Conservation (phyloP, 331 rosid species). For the Rhamnella rubrinervis region DNA sequence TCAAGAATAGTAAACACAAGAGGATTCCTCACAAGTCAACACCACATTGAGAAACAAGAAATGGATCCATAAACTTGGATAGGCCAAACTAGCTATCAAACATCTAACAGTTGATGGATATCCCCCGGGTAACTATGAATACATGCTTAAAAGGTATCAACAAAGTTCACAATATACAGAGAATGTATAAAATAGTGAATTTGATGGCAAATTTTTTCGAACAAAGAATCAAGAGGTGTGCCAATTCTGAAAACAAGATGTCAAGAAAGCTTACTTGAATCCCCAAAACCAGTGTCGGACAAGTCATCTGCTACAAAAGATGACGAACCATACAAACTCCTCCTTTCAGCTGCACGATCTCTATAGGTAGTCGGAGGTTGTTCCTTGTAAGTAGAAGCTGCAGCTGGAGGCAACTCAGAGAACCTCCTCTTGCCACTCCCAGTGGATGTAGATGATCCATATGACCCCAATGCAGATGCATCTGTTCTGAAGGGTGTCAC, state of each 20-base stretch:
- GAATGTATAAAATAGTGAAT: not conserved
- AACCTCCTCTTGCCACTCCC: conserved; percentile 87
- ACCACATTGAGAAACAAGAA: conserved; percentile 38
- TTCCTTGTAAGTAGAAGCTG: conserved; percentile 63
- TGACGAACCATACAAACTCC: conserved; percentile 89
- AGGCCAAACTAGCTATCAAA: conserved; percentile 14
- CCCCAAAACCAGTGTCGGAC: conserved; percentile 58
- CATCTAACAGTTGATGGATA: conserved; percentile 1
- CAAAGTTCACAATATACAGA: not conserved
- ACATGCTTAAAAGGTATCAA: not conserved
- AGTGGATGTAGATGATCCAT: conserved; percentile 49
- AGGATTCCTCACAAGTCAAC: conserved; percentile 52
- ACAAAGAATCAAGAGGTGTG: conserved; percentile 19
- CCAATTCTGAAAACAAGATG: conserved; percentile 19
- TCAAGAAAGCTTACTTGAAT: conserved; percentile 72
- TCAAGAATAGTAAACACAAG: conserved; percentile 46
- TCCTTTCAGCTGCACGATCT: conserved; percentile 98
- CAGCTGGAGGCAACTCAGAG: conserved; percentile 74
- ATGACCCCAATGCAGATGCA: conserved; percentile 80
- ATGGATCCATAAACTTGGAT: conserved; percentile 38
- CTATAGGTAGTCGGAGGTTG: conserved; percentile 73
- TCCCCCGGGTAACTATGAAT: not conserved
- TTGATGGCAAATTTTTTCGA: not conserved
- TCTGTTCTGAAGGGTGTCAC: conserved; percentile 78
- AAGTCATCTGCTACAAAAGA: conserved; percentile 57